Base-by-base conservation (phyloP, 345 rosid genomes). In the Salix purpurea region DNA sequence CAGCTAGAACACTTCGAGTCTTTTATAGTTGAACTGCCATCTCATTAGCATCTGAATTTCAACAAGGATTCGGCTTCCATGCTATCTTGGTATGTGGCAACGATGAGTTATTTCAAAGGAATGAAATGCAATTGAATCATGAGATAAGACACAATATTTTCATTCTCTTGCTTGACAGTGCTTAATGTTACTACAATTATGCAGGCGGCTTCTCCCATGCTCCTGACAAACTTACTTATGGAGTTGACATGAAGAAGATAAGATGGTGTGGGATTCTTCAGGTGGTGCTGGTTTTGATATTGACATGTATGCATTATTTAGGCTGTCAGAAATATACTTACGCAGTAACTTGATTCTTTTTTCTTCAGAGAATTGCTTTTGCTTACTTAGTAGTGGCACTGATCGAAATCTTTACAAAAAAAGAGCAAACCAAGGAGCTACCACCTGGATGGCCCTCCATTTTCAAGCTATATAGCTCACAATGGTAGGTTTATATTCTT, bases 261-360 rank as follows among this genome's bases (percentile, higher is more conserved):
- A 89, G 98, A 73, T 87, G 88, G 83, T 91, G 94, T 79, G 98
- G 98, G 74, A 90, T 94, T 84, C 94, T 94, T 9, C 98, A 94
- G 98, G 97, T 94, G 71, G 81, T 67, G 1, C 44, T 42, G 1
- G 2, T 66, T 36, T 75, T 75, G 30, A 21, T 40, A 42, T 58
- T 42, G 54, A 34, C 72, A 4, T 65, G 19, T 12, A n/a, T 42
- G 39, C 30, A 30, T 24, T 13, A 24, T 52, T 61, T 65, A 16
- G 66, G 19, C n/a, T 69, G 28, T 24, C 18, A 15, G 62, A 46
- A 34, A 13, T 64, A 56, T 72, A 16, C 62, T 75, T 48, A 48
- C 71, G 67, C 8, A 24, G 60, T 65, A 30, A 56, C 74, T 36
- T 32, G 52, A 34, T 44, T 71, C 30, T 46, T 30, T 23, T 71